Conservation (phyloP, 208 protist genomes). For the Endotrypanum monterogeii region DNA sequence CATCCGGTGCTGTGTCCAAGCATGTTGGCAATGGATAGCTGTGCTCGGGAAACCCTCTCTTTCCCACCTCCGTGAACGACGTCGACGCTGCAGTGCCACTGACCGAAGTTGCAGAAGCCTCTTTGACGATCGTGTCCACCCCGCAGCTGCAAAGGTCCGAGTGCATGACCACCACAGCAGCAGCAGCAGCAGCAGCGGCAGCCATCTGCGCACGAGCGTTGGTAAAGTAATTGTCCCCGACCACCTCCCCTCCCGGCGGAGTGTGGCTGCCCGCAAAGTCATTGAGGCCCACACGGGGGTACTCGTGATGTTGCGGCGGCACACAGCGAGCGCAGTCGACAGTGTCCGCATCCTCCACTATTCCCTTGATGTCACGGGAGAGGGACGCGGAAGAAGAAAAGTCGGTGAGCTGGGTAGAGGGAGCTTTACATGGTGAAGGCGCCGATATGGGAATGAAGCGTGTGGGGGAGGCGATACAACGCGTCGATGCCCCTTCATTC, state of each 20-base stretch:
- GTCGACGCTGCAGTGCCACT: background rate
- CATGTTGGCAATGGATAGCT: background rate
- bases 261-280: background rate
- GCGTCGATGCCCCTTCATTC: background rate
- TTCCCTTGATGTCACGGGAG: background rate
- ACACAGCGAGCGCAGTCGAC: background rate
- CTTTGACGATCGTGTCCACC: background rate
- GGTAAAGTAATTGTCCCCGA: too few species aligned
- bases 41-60: background rate
- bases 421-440: background rate
- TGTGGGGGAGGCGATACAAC: background rate
- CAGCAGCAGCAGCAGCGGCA: too few species aligned
- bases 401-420: background rate
- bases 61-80: too few species aligned
- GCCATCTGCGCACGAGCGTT: too few species aligned
- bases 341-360: background rate
- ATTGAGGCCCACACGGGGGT: background rate
- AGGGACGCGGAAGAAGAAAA: background rate
- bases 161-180: constrained; percentile 55
- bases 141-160: constrained; percentile 47
- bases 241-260: constrained; percentile 19
- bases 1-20: background rate
- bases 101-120: background rate
- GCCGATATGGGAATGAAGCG: background rate
- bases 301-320: background rate